Conservation (phyloP, 148 eudicot species). For the Arctostaphylos glauca region DNA sequence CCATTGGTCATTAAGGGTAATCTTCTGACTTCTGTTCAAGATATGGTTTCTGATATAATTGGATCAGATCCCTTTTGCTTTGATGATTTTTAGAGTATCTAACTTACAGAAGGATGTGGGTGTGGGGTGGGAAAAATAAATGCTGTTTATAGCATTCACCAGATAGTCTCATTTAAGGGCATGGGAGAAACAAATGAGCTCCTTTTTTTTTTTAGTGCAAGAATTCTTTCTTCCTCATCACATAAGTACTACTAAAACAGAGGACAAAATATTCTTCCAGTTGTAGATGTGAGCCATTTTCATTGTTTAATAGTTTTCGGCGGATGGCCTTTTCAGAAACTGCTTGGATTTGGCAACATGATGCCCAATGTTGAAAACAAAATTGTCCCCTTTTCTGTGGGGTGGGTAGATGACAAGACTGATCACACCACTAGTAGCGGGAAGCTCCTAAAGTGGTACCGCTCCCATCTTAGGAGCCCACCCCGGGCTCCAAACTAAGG, state of each 20-base stretch:
- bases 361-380: not conserved
- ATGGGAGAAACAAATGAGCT: not conserved
- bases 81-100: not conserved
- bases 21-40: not conserved
- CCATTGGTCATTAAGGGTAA: not conserved
- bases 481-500: too few species aligned
- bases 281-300: not conserved
- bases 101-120: not conserved
- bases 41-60: not conserved
- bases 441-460: too few species aligned
- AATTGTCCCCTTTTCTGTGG: not conserved
- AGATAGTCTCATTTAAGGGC: not conserved
- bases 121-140: not conserved
- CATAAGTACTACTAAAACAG: not conserved
- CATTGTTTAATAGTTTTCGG: not conserved
- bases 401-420: not conserved
- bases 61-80: not conserved
- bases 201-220: not conserved
- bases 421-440: not conserved
- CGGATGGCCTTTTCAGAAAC: not conserved
- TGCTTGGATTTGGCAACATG: not conserved
- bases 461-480: too few species aligned
- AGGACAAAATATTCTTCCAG: not conserved
- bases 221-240: not conserved
- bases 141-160: too few species aligned